phyloP scores from a whole-genome alignment of 1,139 yeast genomes.

The Yamadazyma jaroonii region DNA sequence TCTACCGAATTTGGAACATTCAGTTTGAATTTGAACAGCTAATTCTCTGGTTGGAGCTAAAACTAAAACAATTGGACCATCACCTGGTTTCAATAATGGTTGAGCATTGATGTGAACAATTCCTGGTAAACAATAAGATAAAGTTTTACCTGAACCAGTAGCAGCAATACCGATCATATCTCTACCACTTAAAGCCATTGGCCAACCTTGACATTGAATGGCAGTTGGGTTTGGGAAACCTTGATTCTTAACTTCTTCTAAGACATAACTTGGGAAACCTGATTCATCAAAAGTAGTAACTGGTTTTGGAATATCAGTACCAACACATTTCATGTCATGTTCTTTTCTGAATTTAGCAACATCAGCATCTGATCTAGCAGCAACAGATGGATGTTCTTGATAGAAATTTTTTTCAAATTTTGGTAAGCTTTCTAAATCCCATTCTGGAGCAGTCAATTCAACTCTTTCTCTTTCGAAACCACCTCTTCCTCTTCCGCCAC shows the following conservation, averaged over 20 bases:
- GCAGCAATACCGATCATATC: slow-evolving; percentile 99
- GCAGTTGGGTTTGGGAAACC: slow-evolving; percentile 95
- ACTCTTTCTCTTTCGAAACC: slow-evolving; percentile 53
- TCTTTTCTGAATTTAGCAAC: slow-evolving; percentile 72
- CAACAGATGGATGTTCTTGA: slow-evolving; percentile 76
- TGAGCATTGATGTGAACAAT: slow-evolving; percentile 95
- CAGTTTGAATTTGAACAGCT: slow-evolving; percentile 95
- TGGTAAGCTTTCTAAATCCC: slow-evolving; percentile 77
- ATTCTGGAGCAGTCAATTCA: slow-evolving; percentile 66
- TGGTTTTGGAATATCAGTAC: slow-evolving; percentile 91
- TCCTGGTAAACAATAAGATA: slow-evolving; percentile 92
- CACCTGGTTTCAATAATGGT: slow-evolving; percentile 74
- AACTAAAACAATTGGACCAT: slow-evolving; percentile 95
- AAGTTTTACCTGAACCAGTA: slow-evolving; percentile 95
- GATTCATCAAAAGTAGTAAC: slow-evolving; percentile 91
- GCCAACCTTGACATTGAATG: slow-evolving; percentile 99
- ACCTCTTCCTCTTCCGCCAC: slow-evolving; percentile 18
- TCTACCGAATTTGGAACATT: slow-evolving; percentile 91
- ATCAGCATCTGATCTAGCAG: slow-evolving; percentile 71
- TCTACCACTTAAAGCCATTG: slow-evolving; percentile 98
- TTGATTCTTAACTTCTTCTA: slow-evolving; percentile 83
- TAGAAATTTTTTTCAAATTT: slow-evolving; percentile 95
- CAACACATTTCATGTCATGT: slow-evolving; percentile 81
- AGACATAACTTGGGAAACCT: slow-evolving; percentile 92
- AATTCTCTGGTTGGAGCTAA: slow-evolving; percentile 98